Base-by-base conservation (phyloP, 1,284 basidiomycete species). In the Naganishia albida region DNA sequence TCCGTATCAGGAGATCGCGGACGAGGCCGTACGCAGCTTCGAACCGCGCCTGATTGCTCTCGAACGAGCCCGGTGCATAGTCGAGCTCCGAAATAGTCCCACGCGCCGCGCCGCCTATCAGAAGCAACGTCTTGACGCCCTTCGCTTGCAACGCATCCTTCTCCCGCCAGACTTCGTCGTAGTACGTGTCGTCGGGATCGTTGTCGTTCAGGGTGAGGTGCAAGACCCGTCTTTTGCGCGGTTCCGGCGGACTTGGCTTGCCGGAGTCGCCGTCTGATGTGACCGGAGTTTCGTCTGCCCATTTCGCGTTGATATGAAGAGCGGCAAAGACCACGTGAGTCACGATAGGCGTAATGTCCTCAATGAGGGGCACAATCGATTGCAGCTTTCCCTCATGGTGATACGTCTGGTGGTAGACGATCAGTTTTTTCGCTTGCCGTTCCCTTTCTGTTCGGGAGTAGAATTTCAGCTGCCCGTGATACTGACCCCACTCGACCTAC, bases 281-380 rank as follows among this genome's bases (percentile, higher is more conserved):
- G 15, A 18, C 28, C 13, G 28, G 20, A 13, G 10, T 28, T 15
- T 53, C 60, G 13, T 63, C 40, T n/a, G 39, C 23, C 34, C 20
- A 18, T 6, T n/a, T 50, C 1, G 49, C 57, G 46, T 60, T 60
- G 46, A 60, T 60, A n/a, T 60, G 57, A 13, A 60, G 38, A 25
- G 57, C 57, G 8, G 57, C 57, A 46, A 50, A 60, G 46, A 60
- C 44, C 20, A 60, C 57, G n/a, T 60, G 57, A 12, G 57, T 60
- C 7, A 60, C 46, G 34, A 50, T 49, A 3, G 57, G 57, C n/a
- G 43, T 26, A 7, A 10, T n/a, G 15, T 60, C 57, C 34, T 60
- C 57, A 34, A 60, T 50, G 20, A 60, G 46, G 23, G 57, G 57
- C 20, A 60, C 28, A 20, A 60, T 60, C 16, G 57, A 60, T 39